Conservation (phyloP, 495 filamentous ascomycete species). For the Pseudomonodictys pantanalensis region DNA sequence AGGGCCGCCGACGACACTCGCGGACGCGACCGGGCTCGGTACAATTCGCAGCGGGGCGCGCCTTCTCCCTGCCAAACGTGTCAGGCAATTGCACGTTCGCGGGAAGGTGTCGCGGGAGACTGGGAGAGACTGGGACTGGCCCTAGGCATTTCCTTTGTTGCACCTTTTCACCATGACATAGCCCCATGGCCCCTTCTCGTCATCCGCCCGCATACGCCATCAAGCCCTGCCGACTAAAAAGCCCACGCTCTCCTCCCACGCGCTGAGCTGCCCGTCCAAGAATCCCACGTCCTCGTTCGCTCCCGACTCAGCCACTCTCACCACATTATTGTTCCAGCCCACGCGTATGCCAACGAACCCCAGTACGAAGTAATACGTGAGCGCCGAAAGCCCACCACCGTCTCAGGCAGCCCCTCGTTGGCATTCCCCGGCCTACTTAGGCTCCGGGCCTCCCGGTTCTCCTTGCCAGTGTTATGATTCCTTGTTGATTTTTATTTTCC, state of each 20-base stretch:
- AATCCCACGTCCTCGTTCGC: background rate
- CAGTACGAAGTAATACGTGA: no score
- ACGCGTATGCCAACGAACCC: no score
- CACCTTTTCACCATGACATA: background rate
- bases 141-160: background rate
- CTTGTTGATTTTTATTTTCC: constrained; percentile 6
- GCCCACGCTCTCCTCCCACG: constrained; percentile 11
- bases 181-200: background rate
- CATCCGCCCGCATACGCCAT: background rate
- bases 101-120: background rate
- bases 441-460: background rate
- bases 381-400: no score
- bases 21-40: no score
- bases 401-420: background rate
- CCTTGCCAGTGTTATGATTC: background rate
- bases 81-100: background rate
- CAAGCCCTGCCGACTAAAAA: background rate
- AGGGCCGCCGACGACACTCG: background rate
- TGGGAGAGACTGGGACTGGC: no score
- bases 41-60: no score
- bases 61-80: background rate
- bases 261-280: constrained; percentile 16
- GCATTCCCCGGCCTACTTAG: constrained; percentile 9
- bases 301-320: background rate
- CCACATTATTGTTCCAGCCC: background rate